A percentile compares a stretch with the other conserved stretches of the same genome.
phyloP scores from a whole-genome alignment of 805 yeast species.

The Kodamaea restingae region DNA sequence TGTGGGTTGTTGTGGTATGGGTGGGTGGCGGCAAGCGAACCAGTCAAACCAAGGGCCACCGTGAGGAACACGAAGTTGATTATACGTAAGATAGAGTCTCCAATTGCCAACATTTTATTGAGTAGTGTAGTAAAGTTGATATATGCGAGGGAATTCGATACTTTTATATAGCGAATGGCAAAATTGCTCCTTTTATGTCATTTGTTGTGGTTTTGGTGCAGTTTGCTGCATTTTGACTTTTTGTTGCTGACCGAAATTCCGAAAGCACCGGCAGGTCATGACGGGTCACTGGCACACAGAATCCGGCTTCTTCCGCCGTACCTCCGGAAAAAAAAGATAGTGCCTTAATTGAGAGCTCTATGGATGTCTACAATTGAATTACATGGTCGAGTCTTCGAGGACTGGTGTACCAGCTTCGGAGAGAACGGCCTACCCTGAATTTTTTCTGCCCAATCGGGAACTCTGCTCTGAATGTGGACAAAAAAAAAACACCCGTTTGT shows the following conservation, averaged over 20 bases:
- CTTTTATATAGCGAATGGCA: slow-evolving; percentile 6
- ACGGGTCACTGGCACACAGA: not conserved
- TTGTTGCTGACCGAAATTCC: slow-evolving; percentile 4
- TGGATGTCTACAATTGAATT: too few species aligned
- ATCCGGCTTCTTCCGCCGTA: too few species aligned
- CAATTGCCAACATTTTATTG: slow-evolving; percentile 55
- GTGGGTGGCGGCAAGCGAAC: slow-evolving; percentile 74
- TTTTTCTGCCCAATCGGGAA: slow-evolving; percentile 1
- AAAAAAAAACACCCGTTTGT: not conserved
- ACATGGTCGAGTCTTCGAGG: too few species aligned
- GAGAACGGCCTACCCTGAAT: not conserved
- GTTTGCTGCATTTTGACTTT: slow-evolving; percentile 3
- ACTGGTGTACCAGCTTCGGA: too few species aligned
- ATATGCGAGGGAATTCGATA: slow-evolving; percentile 4
- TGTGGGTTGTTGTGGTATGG: slow-evolving; percentile 57
- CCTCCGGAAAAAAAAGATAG: too few species aligned
- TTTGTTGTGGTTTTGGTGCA: slow-evolving; percentile 3
- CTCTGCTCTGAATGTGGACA: not conserved
- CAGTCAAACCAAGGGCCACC: slow-evolving; percentile 81
- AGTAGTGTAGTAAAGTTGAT: not conserved
- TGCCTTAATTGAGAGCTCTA: too few species aligned
- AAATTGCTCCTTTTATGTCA: slow-evolving; percentile 3
- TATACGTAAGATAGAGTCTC: slow-evolving; percentile 72
- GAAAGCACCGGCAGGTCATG: slow-evolving; percentile 1
- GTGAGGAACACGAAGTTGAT: slow-evolving; percentile 72